A percentile compares a stretch with the other conserved stretches of the same genome.
Evolutionary conservation across 179 eudicot species (phyloP).

Genomic region (Camellia oleifera): DNA sequence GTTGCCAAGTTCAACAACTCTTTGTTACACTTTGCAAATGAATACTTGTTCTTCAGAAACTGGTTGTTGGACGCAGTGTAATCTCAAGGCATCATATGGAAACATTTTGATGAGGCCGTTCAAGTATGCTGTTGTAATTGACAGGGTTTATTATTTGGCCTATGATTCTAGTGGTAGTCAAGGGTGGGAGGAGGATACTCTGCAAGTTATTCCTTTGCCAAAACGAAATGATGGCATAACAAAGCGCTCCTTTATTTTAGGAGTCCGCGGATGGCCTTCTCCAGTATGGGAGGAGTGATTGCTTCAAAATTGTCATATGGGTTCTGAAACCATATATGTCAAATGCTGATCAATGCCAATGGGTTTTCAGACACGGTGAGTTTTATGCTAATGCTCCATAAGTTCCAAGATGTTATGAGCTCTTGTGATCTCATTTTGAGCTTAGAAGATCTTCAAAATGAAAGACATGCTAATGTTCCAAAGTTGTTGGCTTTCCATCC

Average conservation of each 20-base stretch:
- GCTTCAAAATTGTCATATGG: not conserved
- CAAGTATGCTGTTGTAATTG: not conserved
- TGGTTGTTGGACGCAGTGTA: not conserved
- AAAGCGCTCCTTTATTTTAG: not conserved
- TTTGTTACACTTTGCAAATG: not conserved
- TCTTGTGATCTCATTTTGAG: slow-evolving; percentile 2
- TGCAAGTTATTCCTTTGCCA: not conserved
- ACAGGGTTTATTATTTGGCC: not conserved
- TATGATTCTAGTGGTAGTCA: not conserved
- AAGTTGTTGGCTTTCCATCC: not conserved
- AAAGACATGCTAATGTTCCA: not conserved
- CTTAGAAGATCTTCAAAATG: not conserved
- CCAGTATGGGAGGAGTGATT: not conserved
- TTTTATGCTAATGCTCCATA: not conserved
- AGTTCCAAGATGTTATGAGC: not conserved
- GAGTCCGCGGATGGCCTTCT: not conserved
- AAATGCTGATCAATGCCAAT: not conserved
- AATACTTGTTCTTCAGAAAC: not conserved
- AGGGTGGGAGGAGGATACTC: not conserved
- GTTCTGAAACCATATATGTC: not conserved
- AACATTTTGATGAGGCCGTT: not conserved
- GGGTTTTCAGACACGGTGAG: not conserved
- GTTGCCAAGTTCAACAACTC: not conserved
- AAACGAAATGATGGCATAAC: not conserved
- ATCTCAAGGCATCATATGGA: not conserved